phyloP scores from a whole-genome alignment of 768 basidiomycete genomes.

The Leccinum olivaceopallidum region DNA sequence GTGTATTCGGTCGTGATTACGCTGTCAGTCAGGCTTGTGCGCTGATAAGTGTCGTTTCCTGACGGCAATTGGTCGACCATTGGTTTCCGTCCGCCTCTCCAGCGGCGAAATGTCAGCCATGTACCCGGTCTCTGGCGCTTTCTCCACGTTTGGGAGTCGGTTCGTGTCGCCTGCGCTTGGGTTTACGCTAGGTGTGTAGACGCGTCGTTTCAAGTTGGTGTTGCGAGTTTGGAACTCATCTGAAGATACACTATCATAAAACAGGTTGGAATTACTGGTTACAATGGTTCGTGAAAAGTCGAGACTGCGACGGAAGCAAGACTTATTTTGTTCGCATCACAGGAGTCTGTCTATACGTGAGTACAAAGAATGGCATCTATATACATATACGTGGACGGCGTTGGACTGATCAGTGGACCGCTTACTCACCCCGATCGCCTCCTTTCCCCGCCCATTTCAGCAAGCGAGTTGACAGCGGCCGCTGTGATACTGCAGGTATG shows the following conservation, averaged over 20 bases:
- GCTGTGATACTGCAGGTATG: conserved; percentile 49
- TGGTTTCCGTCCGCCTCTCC: neutral
- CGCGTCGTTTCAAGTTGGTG: neutral
- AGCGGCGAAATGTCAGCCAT: conserved; percentile 69
- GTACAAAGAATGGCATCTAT: conserved; percentile 7
- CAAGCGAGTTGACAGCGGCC: conserved; percentile 60
- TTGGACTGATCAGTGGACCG: neutral
- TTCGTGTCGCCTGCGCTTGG: conserved; percentile 63
- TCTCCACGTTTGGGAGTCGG: conserved; percentile 55
- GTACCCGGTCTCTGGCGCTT: conserved; percentile 62
- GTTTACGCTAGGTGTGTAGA: conserved; percentile 48
- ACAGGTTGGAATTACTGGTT: conserved; percentile 62
- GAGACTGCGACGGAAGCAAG: neutral
- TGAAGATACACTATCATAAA: neutral
- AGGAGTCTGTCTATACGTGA: conserved; percentile 43
- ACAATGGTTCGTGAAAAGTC: conserved; percentile 40
- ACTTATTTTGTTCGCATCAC: neutral
- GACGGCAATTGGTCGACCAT: neutral
- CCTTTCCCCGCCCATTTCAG: conserved; percentile 26
- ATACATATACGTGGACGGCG: neutral
- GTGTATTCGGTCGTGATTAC: conserved; percentile 62
- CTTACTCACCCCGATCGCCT: neutral
- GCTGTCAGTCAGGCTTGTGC: conserved; percentile 38
- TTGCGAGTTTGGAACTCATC: neutral
- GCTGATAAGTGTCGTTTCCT: neutral